Evolutionary conservation across 305 asterid genomes (phyloP).

Genomic region (Withania somnifera): DNA sequence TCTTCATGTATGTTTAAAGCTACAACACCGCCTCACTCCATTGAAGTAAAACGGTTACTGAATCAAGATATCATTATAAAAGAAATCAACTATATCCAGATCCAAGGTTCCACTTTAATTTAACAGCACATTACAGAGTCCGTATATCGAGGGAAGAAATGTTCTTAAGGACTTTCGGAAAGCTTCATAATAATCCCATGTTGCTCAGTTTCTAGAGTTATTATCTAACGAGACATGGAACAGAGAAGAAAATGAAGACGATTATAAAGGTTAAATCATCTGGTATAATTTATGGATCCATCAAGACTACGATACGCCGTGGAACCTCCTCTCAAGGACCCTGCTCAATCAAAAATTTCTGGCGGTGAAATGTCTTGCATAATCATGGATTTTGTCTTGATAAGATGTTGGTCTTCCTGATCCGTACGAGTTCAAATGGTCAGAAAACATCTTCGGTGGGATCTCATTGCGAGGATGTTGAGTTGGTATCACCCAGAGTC

Average conservation of each 20-base stretch:
- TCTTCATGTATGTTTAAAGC: background rate
- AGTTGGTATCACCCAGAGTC: constrained; percentile 49
- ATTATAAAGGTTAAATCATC: background rate
- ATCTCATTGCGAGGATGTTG: constrained; percentile 50
- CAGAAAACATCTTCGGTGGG: background rate
- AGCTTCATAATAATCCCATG: constrained; percentile 2
- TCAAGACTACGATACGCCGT: background rate
- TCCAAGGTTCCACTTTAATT: background rate
- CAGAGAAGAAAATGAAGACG: background rate
- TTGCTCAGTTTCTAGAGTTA: background rate
- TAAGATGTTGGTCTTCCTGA: background rate
- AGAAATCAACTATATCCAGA: background rate
- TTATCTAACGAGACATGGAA: background rate
- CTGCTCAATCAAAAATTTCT: constrained; percentile 9
- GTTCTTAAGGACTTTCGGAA: background rate
- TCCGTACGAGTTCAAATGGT: background rate
- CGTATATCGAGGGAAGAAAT: background rate
- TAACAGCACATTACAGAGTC: background rate
- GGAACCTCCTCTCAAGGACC: background rate
- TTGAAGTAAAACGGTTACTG: too few species aligned
- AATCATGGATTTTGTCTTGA: background rate
- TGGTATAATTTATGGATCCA: background rate
- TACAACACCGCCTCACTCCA: background rate
- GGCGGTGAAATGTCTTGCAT: constrained; percentile 1
- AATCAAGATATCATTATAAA: background rate